Percentiles rank a stretch among this genome's conserved stretches.
phyloP scores from a whole-genome alignment of 805 yeast species.

The Nakazawaea anatomiae region DNA sequence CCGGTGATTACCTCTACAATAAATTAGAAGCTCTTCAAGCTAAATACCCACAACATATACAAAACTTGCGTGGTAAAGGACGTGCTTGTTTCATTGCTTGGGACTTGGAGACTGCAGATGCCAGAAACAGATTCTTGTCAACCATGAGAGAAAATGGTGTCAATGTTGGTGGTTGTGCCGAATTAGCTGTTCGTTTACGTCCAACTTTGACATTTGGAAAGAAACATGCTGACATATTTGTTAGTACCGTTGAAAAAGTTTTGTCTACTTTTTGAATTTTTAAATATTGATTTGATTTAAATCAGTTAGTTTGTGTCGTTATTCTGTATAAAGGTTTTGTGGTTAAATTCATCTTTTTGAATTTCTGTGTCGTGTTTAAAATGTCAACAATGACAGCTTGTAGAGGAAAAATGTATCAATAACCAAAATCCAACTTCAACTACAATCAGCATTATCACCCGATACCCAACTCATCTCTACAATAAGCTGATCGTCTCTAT shows the following conservation, averaged over 20 bases:
- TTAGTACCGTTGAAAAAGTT: conserved; percentile 32
- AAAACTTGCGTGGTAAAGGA: conserved; percentile 54
- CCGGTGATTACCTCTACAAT: conserved; percentile 48
- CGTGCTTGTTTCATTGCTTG: conserved; percentile 66
- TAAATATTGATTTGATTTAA: background rate
- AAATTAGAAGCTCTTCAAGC: conserved; percentile 33
- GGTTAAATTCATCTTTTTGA: too few relatives aligned
- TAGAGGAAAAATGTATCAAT: too few relatives aligned
- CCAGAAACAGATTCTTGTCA: conserved; percentile 41
- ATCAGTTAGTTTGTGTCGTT: too few relatives aligned
- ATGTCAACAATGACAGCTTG: too few relatives aligned
- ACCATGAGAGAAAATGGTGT: conserved; percentile 46
- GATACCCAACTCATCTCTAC: too few relatives aligned
- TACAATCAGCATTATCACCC: too few relatives aligned
- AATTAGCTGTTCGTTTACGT: conserved; percentile 51
- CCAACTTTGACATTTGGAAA: conserved; percentile 58
- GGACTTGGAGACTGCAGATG: conserved; percentile 39
- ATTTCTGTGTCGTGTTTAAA: too few relatives aligned
- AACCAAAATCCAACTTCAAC: too few relatives aligned
- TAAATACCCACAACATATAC: conserved; percentile 34
- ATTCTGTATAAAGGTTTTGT: background rate
- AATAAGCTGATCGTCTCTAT: too few relatives aligned
- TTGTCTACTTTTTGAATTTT: conserved; percentile 13
- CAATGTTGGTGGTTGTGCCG: conserved; percentile 68
- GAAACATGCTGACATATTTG: conserved; percentile 54